These are phyloP conservation scores for Mucor irregularis DNA, from an alignment of 371 early-diverging fungal genomes.

Conservation along the genomic window DNA sequence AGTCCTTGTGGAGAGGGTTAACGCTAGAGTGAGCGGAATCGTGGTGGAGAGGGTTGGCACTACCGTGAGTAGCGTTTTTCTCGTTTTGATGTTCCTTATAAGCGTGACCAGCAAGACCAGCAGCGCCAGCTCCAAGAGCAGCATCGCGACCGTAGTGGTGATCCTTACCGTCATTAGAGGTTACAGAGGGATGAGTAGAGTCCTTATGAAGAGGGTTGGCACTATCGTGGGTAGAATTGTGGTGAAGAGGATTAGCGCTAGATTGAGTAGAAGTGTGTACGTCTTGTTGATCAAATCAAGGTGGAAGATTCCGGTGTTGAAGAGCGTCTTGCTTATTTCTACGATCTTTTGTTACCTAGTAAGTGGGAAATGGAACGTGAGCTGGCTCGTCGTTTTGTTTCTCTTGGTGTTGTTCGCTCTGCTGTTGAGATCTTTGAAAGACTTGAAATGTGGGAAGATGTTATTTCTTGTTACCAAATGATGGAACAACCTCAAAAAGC, in stretches of 20 bases:
- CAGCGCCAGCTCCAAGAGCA: slow-evolving; percentile 10
- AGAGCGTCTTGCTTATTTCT: slow-evolving; percentile 84
- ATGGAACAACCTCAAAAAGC: slow-evolving; percentile 84
- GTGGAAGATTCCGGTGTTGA: slow-evolving; percentile 73
- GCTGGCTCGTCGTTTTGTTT: slow-evolving; percentile 80
- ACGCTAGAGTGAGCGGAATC: neutral
- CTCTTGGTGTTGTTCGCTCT: slow-evolving; percentile 84
- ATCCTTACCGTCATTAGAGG: neutral
- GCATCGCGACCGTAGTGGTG: slow-evolving; percentile 11
- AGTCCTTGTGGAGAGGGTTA: neutral
- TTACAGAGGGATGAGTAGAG: too few species aligned
- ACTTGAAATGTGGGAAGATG: slow-evolving; percentile 94
- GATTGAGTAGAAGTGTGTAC: neutral
- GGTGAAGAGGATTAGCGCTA: neutral
- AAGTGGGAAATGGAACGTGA: slow-evolving; percentile 96
- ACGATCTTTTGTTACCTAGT: slow-evolving; percentile 77
- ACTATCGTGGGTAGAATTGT: neutral
- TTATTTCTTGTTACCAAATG: slow-evolving; percentile 81
- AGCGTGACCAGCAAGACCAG: slow-evolving; percentile 13
- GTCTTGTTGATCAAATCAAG: slow-evolving; percentile 61
- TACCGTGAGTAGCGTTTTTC: neutral
- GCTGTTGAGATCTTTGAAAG: slow-evolving; percentile 93
- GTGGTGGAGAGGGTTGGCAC: neutral
- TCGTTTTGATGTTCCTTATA: neutral
- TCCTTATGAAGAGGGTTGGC: neutral